These are phyloP conservation scores for Debaryomyces sp. DNA, from an alignment of 1,139 yeast species.

Conservation along the genomic window DNA sequence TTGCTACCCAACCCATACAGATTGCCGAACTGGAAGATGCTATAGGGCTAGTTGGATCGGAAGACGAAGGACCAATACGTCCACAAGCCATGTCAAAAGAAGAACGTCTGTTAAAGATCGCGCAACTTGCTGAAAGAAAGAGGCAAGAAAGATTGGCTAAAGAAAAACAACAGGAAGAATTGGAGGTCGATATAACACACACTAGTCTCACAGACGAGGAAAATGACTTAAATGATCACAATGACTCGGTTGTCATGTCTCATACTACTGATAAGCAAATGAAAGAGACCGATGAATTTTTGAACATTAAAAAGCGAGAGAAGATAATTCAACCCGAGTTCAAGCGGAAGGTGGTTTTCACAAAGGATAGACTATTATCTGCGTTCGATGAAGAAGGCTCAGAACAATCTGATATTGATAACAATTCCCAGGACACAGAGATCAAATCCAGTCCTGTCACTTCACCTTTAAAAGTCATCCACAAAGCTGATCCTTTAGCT, in stretches of 20 bases:
- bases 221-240: constrained; percentile 30
- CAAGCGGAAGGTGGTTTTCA: constrained; percentile 29
- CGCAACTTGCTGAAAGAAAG: constrained; percentile 26
- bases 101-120: constrained; percentile 25
- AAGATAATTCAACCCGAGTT: constrained; percentile 38
- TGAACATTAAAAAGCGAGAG: constrained; percentile 40
- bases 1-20: not conserved
- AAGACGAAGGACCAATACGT: constrained; percentile 11
- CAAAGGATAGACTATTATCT: constrained; percentile 35
- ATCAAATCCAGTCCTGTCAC: constrained; percentile 34
- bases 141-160: constrained; percentile 23
- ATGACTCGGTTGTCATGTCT: constrained; percentile 22
- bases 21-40: not conserved
- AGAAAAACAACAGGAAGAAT: constrained; percentile 20
- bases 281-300: constrained; percentile 37
- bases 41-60: constrained; percentile 3
- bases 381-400: constrained; percentile 39
- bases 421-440: constrained; percentile 8
- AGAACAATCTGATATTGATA: constrained; percentile 16
- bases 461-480: constrained; percentile 31
- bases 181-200: constrained; percentile 38
- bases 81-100: constrained; percentile 17
- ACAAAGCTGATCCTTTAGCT: constrained; percentile 4
- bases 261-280: constrained; percentile 25
- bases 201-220: constrained; percentile 47